Evolutionary conservation across 2,329 filamentous ascomycete species (phyloP), one percentile per base, ranked within the genome.

Genomic region (Pseudogymnoascus sp.): DNA sequence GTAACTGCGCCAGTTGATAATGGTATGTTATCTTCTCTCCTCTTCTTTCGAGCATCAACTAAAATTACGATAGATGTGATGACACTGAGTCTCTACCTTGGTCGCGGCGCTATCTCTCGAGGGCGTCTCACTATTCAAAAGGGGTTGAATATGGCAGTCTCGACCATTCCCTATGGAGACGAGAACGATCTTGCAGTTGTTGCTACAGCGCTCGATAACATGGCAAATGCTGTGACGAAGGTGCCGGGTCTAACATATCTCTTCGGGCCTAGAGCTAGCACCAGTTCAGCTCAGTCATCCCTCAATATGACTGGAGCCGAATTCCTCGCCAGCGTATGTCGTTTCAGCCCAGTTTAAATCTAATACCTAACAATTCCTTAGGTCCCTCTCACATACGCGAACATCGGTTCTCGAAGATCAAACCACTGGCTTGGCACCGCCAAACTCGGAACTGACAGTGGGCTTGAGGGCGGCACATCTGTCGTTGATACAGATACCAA

Each of bases 401-500:
- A 51, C 45, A 51, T 51, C 21, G 45, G 45, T 28, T 28, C 45
- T 28, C 45, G 45, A 10, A 28, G 45, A 28, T 51, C 45, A 51
- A 51, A 81, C 69, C 81, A 84, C 74, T 85, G 81, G 78, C 80
- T 83, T 64, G 80, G 76, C 37, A 87, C 84, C 0, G 80, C 81
- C 61, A 88, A 87, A 73, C 79, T 89, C 68, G 86, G 86, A 11
- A 77, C 76, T 0, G 80, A 84, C 64, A 81, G 84, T 60, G 83
- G 83, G 11, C 80, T 81, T 10, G 67, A 74, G 60, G 76, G 76
- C 48, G 85, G 85, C 14, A 80, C 78, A 5, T 77, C 84, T 1
- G 86, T 89, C 2, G 86, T 89, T 1, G 86, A 89, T 68, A 72
- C 79, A 10, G 78, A 89, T 74, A 83, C 85, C 64, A 84, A 83